These are phyloP conservation scores for Paramarasmius palmivorus DNA, from an alignment of 1,284 basidiomycete species.

Conservation along the genomic window DNA sequence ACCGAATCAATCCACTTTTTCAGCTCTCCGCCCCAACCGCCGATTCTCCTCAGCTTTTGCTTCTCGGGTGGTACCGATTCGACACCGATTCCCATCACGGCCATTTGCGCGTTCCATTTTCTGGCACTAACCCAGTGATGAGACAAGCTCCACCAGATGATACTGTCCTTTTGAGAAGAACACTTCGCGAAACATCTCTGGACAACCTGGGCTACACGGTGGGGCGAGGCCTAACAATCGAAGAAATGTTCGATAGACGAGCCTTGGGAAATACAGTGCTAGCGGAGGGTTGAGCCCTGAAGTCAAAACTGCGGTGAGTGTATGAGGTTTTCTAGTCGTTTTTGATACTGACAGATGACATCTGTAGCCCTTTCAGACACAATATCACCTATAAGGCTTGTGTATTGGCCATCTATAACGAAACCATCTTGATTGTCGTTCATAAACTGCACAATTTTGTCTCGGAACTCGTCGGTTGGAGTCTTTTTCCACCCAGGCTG, in stretches of 20 bases:
- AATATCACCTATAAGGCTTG: constrained; percentile 27
- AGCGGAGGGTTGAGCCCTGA: constrained; percentile 69
- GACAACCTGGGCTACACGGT: constrained; percentile 56
- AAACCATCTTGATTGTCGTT: constrained; percentile 39
- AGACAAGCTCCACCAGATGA: too few relatives aligned
- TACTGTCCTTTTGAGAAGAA: constrained; percentile 41
- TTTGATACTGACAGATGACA: constrained; percentile 51
- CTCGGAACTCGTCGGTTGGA: constrained; percentile 36
- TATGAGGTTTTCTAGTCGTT: neutral
- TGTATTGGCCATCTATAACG: constrained; percentile 53
- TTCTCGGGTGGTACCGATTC: too few relatives aligned
- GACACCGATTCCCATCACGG: too few relatives aligned
- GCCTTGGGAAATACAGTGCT: constrained; percentile 54
- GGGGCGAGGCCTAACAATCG: constrained; percentile 41
- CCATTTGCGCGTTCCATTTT: too few relatives aligned
- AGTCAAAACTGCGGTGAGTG: constrained; percentile 1
- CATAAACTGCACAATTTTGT: constrained; percentile 29
- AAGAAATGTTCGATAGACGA: constrained; percentile 50
- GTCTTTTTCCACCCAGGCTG: constrained; percentile 45
- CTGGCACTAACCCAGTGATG: too few relatives aligned
- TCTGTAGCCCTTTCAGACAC: constrained; percentile 49
- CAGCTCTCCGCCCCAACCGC: too few relatives aligned
- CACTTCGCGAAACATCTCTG: constrained; percentile 38
- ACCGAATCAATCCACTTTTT: too few relatives aligned
- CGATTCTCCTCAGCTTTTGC: too few relatives aligned